Base-by-base conservation (phyloP, 164 flowering plant species). In the Chimonanthus praecox region DNA sequence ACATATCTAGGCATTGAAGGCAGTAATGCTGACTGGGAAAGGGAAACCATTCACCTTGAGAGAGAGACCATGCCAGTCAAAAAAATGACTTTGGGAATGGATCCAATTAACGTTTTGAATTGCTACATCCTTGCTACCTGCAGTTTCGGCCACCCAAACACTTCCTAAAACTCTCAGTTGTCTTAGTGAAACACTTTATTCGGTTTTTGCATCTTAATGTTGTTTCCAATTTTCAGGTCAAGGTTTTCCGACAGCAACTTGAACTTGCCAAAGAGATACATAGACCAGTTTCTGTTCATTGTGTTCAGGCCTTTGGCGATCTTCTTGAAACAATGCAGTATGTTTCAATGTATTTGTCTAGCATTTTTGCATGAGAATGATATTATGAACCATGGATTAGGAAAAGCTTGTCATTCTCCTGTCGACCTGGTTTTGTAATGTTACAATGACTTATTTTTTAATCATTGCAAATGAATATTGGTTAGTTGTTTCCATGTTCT, bases 291-390 rank as follows among this genome's bases (percentile, higher is more conserved):
- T 94, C 99, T 20, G 72, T 94, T 6, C 99, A 96, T 69, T 96
- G 99, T 83, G 97, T 96, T 66, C 94, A 92, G 68, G 99, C 99
- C 8, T 96, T 84, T 80, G 98, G 95, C 62, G 97, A 96, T 72
- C 95, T 96, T 54, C 88, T 94, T 69, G 87, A 83, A 70, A 86
- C 90, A 78, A 75, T 91, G 87, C 86, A 88, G 88, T 87, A 88
- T 13, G 87, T 3, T 51, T 70, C 74, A 61, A 65, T 58, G 64
- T 48, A 45, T 58, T 51, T 54, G 7, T 47, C 69, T 64, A 66
- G 58, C 58, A 54, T 47, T 72, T 54, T 33, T 6, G 16, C 43
- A 44, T 65, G 13, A 63, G 68, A 54, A 10, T 13, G 33, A 33
- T 33, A 33, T 33, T 33, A 33, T 33, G 33, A 33, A 33, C 33